Evolutionary conservation across 768 basidiomycete genomes (phyloP).

Genomic region (Sporobolomyces phaffii): DNA sequence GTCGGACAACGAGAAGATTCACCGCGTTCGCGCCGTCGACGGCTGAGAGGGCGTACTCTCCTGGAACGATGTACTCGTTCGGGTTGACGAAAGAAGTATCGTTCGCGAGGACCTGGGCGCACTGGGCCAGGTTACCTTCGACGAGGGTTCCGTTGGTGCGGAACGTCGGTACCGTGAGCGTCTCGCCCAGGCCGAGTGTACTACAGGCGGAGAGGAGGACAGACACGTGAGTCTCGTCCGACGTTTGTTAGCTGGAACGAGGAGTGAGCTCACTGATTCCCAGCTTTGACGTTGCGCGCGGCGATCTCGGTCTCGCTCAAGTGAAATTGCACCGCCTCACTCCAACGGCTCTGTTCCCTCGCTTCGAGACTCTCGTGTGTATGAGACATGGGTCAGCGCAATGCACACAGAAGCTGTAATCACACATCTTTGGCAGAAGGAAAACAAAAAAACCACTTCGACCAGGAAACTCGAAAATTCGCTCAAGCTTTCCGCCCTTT

Average conservation of each 20-base stretch:
- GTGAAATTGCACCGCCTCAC: not conserved
- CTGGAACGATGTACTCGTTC: conserved; percentile 18
- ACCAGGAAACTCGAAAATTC: too few relatives aligned
- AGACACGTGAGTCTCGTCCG: not conserved
- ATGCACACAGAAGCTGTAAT: too few relatives aligned
- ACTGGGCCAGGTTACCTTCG: conserved; percentile 35
- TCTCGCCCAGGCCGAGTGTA: conserved; percentile 16
- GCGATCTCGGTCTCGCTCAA: conserved; percentile 17
- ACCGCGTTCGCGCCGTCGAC: conserved; percentile 36
- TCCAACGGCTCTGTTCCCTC: too few relatives aligned
- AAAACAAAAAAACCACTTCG: too few relatives aligned
- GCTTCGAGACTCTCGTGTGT: too few relatives aligned
- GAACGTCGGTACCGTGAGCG: conserved; percentile 19
- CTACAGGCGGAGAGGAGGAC: not conserved
- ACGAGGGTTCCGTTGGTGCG: conserved; percentile 21
- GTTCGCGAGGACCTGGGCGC: conserved; percentile 11
- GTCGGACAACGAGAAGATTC: not conserved
- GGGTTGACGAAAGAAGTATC: conserved; percentile 24
- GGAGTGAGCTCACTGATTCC: conserved; percentile 24
- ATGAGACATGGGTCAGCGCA: too few relatives aligned
- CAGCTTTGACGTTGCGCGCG: conserved; percentile 13
- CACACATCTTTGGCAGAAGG: too few relatives aligned
- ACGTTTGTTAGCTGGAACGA: not conserved
- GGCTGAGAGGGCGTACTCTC: conserved; percentile 28
- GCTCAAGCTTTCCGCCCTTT: too few relatives aligned